These are phyloP conservation scores for Bidens hawaiensis DNA, from an alignment of 140 eudicot species.

Conservation along the genomic window DNA sequence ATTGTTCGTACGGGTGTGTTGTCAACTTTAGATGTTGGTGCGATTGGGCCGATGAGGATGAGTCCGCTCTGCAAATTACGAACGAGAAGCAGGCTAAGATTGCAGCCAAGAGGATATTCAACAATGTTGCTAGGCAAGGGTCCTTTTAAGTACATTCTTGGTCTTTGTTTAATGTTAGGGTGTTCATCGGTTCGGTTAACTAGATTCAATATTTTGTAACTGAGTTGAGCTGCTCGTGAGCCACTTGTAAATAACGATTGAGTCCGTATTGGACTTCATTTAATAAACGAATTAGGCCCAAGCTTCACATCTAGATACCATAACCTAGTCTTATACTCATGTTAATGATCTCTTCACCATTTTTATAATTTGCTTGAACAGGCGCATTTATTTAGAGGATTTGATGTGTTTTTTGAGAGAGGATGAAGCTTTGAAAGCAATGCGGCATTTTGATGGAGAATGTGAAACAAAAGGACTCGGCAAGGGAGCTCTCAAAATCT, in stretches of 20 bases:
- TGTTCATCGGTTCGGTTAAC: no score
- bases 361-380: constrained; percentile 18
- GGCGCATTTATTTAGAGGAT: constrained; percentile 48
- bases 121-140: constrained; percentile 73
- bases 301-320: no score
- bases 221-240: no score
- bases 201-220: no score
- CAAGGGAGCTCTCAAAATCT: constrained; percentile 73
- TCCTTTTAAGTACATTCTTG: constrained; percentile 56
- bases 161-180: not conserved
- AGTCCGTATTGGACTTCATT: no score
- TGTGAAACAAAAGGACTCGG: constrained; percentile 69
- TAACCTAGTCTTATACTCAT: no score
- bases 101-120: constrained; percentile 83
- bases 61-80: constrained; percentile 57
- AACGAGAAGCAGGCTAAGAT: constrained; percentile 72
- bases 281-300: no score
- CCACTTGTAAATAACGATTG: no score
- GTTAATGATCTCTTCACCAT: not conserved
- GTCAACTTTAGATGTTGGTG: constrained; percentile 66
- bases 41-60: constrained; percentile 58
- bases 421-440: constrained; percentile 61
- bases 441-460: constrained; percentile 69
- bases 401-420: no score
- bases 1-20: constrained; percentile 62